Base-by-base conservation (phyloP, 345 rosid genomes). In the Conringia planisiliqua region DNA sequence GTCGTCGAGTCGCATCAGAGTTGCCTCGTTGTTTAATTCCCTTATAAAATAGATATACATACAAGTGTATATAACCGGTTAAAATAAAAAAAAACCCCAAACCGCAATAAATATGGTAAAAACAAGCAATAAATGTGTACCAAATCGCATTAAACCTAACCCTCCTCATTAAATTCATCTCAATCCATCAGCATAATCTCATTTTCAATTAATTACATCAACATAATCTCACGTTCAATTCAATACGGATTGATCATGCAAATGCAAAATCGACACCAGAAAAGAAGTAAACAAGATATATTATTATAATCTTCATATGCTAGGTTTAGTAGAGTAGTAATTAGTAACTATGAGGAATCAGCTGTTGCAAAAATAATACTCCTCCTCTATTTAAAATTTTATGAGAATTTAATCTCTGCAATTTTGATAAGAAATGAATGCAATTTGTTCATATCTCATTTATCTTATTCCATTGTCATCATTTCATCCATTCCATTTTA, bases 101-200 rank as follows among this genome's bases (percentile, higher is more conserved):
- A 44, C 46, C 46, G 40, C 54, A 72, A 50, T 61, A 72, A 72
- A 38, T 72, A 17, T 17, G 30, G 68, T 27, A 62, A 62, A 29
- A 38, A 51, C 42, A 40, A 38, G 12, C 69, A 72, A 50, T 72
- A 62, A 72, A 72, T 62, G 69, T 39, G 26, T 52, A 51, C 70
- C 76, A 13, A 62, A 51, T 42, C 13, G 10, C 51, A 51, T 62
- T 39, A 51, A 52, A 30, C 70, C 70, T 51, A 62, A 51, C 63
- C 35, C 33, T 16, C n/a, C 33, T 30, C 62, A 62, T 62, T 72
- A 12, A 51, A 8, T 62, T 22, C 68, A 51, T 62, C 60, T 36
- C 69, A 14, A 72, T 61, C 68, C 76, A 40, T 72, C 12, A 16
- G 33, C 46, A 20, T 16, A 44, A 32, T 17, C 20, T 42, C 27